Conservation (phyloP, 352 stramenopile species). For the Pythium myriotylum region DNA sequence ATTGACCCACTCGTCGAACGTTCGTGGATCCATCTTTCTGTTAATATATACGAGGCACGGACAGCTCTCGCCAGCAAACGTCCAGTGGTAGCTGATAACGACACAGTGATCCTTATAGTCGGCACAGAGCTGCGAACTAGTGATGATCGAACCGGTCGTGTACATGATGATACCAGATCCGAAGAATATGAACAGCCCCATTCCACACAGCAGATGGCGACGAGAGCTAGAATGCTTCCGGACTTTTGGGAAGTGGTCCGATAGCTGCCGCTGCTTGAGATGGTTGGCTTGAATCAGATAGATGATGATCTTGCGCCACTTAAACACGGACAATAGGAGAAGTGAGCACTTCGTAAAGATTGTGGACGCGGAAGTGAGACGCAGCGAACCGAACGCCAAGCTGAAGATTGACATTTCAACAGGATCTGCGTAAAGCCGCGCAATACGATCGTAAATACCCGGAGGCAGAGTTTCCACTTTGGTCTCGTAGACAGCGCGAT, state of each 20-base stretch:
- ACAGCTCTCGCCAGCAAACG: constrained; percentile 13
- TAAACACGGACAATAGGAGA: constrained; percentile 17
- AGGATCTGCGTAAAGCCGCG: constrained; percentile 31
- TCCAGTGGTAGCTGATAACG: constrained; percentile 27
- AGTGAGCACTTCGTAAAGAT: too few relatives aligned
- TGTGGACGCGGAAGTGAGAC: too few relatives aligned
- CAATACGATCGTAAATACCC: constrained; percentile 24
- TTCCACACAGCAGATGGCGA: too few relatives aligned
- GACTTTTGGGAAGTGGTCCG: not conserved
- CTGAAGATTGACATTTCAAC: constrained; percentile 21
- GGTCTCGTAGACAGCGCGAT: constrained; percentile 22
- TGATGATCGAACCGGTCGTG: too few relatives aligned
- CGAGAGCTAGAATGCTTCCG: not conserved
- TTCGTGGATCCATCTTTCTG: not conserved
- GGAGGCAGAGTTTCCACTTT: constrained; percentile 10
- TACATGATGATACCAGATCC: too few relatives aligned
- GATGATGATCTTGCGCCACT: constrained; percentile 28
- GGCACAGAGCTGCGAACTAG: constrained; percentile 15
- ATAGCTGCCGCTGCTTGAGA: not conserved
- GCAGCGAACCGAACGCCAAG: too few relatives aligned
- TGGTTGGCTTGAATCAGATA: constrained; percentile 16
- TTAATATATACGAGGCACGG: constrained; percentile 35
- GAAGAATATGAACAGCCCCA: too few relatives aligned
- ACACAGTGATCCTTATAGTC: too few relatives aligned
- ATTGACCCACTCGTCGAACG: constrained; percentile 23